Conservation (phyloP, 2,329 filamentous ascomycete species). For the Thielaviopsis euricoi region DNA sequence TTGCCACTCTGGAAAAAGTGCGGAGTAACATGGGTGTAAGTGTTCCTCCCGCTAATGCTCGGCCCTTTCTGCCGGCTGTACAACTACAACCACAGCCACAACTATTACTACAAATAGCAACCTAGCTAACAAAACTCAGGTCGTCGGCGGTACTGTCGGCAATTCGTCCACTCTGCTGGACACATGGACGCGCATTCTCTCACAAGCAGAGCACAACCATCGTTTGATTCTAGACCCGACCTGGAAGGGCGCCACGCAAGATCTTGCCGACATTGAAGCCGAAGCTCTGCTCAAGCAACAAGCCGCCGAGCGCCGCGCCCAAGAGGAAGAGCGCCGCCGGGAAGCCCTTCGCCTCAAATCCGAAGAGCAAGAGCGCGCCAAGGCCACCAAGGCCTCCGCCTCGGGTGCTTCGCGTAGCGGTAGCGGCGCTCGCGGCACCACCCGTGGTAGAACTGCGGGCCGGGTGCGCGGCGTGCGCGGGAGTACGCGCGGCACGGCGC, state of each 20-base stretch:
- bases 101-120: too few relatives aligned
- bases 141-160: constrained; percentile 67
- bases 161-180: constrained; percentile 82
- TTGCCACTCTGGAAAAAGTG: constrained; percentile 53
- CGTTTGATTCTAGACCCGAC: constrained; percentile 72
- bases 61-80: too few relatives aligned
- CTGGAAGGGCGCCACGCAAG: constrained; percentile 80
- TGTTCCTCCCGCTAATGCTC: constrained; percentile 1
- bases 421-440: background rate
- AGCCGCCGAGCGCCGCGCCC: constrained; percentile 58
- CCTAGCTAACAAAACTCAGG: constrained; percentile 29
- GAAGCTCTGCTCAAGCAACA: constrained; percentile 60
- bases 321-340: constrained; percentile 62
- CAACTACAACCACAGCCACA: too few relatives aligned
- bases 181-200: constrained; percentile 90
- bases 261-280: constrained; percentile 71
- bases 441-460: background rate
- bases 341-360: constrained; percentile 50
- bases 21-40: constrained; percentile 62
- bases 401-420: constrained; percentile 18
- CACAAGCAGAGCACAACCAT: constrained; percentile 95
- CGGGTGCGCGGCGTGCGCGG: background rate
- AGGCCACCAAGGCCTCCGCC: constrained; percentile 17
- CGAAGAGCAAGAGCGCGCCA: constrained; percentile 40
- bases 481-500: background rate